phyloP scores from a whole-genome alignment of 163 green algal species.

The Scenedesmus sp. region DNA sequence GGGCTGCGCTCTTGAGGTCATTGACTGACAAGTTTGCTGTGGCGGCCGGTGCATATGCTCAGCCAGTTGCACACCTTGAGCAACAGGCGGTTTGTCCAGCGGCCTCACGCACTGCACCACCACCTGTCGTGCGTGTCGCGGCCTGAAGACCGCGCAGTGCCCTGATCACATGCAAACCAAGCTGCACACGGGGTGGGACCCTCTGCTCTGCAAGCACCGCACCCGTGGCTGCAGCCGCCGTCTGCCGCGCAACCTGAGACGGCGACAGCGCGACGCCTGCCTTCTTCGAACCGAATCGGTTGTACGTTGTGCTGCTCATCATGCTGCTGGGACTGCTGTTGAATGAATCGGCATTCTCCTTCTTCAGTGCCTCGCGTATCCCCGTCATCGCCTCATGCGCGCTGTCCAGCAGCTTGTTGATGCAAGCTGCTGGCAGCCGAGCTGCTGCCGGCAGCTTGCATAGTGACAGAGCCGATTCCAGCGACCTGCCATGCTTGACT shows the following conservation, averaged over 20 bases:
- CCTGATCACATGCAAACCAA: background rate
- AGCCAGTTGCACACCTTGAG: too few relatives aligned
- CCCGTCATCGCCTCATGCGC: background rate
- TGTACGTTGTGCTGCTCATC: background rate
- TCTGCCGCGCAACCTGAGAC: background rate
- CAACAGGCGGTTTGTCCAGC: too few relatives aligned
- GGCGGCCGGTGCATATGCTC: too few relatives aligned
- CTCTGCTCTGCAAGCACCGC: too few relatives aligned
- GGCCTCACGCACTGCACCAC: too few relatives aligned
- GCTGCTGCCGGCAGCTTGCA: background rate
- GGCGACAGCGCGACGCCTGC: background rate
- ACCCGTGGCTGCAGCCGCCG: background rate
- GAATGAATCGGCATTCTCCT: background rate
- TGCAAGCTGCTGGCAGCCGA: background rate
- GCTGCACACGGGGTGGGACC: background rate
- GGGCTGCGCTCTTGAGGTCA: too few relatives aligned
- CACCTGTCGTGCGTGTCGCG: too few relatives aligned
- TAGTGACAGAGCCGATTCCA: background rate
- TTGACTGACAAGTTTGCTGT: too few relatives aligned
- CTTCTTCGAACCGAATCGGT: background rate
- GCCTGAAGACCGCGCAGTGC: background rate
- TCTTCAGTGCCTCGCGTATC: background rate
- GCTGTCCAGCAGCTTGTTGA: background rate
- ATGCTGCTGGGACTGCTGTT: background rate
- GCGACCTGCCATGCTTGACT: background rate